Percentiles rank a stretch among this genome's conserved stretches.
Conservation (phyloP, 805 yeast species). For the Saturnispora gosingensis region DNA sequence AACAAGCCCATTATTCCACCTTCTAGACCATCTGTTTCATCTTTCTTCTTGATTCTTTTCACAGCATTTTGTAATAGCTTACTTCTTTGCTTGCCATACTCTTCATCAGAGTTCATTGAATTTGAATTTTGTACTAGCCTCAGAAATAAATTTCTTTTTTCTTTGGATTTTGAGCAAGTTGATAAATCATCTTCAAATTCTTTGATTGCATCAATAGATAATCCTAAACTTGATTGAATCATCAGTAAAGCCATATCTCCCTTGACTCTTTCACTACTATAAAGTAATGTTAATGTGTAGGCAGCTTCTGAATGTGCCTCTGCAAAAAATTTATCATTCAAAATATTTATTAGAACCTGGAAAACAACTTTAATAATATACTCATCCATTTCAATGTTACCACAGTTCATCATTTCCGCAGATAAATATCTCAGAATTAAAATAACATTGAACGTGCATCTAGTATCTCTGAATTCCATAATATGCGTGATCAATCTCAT, state of each 20-base stretch:
- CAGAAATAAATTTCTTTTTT: conserved; percentile 70
- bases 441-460: conserved; percentile 87
- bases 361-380: conserved; percentile 57
- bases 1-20: conserved; percentile 13
- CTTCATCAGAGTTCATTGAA: conserved; percentile 32
- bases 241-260: conserved; percentile 60
- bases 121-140: conserved; percentile 58
- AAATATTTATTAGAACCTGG: conserved; percentile 56
- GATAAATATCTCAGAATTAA: conserved; percentile 68
- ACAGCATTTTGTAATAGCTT: conserved; percentile 12
- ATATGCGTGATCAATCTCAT: conserved; percentile 66
- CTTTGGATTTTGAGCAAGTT: conserved; percentile 59
- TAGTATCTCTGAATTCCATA: conserved; percentile 75
- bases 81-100: conserved; percentile 10
- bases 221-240: conserved; percentile 42
- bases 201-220: conserved; percentile 46
- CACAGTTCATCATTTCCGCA: conserved; percentile 56
- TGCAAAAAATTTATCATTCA: conserved; percentile 65
- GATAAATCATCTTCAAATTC: conserved; percentile 56
- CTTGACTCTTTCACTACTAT: conserved; percentile 61
- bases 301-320: conserved; percentile 92
- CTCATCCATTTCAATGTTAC: conserved; percentile 61
- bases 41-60: conserved; percentile 9
- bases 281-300: conserved; percentile 73
- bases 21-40: conserved; percentile 10